Base-by-base conservation (phyloP, 1,284 basidiomycete species). In the Sporisorium sorghi region DNA sequence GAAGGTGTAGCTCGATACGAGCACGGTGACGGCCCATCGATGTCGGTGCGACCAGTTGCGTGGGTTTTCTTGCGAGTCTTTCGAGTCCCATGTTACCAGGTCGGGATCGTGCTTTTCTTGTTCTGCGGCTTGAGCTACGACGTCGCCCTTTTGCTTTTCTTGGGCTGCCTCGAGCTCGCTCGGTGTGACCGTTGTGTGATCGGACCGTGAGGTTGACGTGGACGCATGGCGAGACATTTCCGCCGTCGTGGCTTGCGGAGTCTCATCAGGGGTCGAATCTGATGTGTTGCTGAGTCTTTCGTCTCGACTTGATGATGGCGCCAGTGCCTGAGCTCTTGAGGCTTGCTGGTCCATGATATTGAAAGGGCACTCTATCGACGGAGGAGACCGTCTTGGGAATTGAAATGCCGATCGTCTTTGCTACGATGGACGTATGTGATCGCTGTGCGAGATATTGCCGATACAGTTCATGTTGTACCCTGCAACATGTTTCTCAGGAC, bases 11-110 rank as follows among this genome's bases (percentile, higher is more conserved):
- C 58, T 50, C 4, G 75, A 76, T 3, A 80, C 81, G 19, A 82
- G 56, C 0, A 44, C 48, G 33, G 89, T 90, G 0, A 90, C 89
- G 1, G 87, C 86, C 88, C 90, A 89, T 86, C 90, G 91, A 63
- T 87, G 86, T 43, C 52, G 40, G 64, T 86, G 87, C 0, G 86
- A 77, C 91, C 91, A 92, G 83, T 91, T 91, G 80, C 88, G 88
- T 0, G 90, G 90, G 81, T 91, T 91, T 19, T 83, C 82, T 3
- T 88, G 88, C 83, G 91, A 90, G 49, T 89, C 84, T 0, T 88
- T 88, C 0, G 88, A 88, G 53, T 90, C 88, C 89, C 90, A 91
- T 51, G 89, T 87, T 14, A 91, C 88, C 8, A 79, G 35, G 40
- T 78, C 73, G 3, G 79, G 69, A 19, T 79, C 78, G 23, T 56